Percentiles rank a stretch among this genome's conserved stretches.
phyloP scores from a whole-genome alignment of 1,284 basidiomycete genomes.

The Ustilago hordei region DNA sequence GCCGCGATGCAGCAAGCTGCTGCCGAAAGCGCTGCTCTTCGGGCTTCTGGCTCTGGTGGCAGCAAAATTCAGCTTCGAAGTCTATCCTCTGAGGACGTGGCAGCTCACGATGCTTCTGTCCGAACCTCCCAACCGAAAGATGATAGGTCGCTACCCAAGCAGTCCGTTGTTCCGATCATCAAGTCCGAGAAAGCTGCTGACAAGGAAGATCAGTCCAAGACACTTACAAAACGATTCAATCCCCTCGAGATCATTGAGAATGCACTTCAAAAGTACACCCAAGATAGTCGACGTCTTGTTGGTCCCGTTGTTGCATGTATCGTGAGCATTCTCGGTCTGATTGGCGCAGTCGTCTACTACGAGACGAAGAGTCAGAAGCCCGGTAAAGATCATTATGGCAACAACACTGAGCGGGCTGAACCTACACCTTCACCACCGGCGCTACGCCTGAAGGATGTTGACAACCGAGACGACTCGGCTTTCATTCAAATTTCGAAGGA shows the following conservation, averaged over 20 bases:
- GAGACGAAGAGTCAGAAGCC: not conserved
- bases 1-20: slow-evolving; percentile 11
- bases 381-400: not conserved
- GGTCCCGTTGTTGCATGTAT: not conserved
- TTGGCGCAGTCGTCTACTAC: not conserved
- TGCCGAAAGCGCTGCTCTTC: slow-evolving; percentile 4
- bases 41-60: not conserved
- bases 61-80: not conserved
- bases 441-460: not conserved
- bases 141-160: not conserved
- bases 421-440: not conserved
- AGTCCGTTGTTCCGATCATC: not conserved
- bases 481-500: not conserved
- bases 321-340: not conserved
- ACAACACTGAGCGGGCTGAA: not conserved
- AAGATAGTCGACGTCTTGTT: not conserved
- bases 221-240: slow-evolving; percentile 3
- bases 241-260: slow-evolving; percentile 1
- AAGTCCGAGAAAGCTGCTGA: not conserved
- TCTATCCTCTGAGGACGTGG: not conserved
- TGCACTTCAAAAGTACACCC: not conserved
- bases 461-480: not conserved
- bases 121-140: not conserved
- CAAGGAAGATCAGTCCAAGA: not conserved
- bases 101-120: not conserved